Conservation (phyloP, 1,284 basidiomycete genomes). For the Tremellales sp. region DNA sequence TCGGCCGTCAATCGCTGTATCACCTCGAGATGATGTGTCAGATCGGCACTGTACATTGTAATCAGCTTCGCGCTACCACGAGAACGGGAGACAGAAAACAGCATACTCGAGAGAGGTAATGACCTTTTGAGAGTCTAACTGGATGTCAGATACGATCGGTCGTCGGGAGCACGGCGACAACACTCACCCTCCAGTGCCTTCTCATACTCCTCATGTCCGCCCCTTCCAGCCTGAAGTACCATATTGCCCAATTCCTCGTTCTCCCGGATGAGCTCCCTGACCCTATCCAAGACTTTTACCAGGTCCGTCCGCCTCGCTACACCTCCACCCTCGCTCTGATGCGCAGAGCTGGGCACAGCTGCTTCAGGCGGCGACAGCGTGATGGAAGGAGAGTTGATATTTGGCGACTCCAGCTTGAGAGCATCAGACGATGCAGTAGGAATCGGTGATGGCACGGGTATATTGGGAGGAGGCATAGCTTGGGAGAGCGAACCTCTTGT, state of each 20-base stretch:
- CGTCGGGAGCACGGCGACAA: background rate
- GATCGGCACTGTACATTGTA: constrained; percentile 27
- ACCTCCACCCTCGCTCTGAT: constrained; percentile 3
- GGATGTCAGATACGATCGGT: background rate
- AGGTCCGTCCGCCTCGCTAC: too few relatives aligned
- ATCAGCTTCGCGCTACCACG: background rate
- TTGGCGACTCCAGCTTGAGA: background rate
- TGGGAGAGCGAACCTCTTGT: too few relatives aligned
- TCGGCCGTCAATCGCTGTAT: constrained; percentile 29
- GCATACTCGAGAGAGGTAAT: constrained; percentile 43
- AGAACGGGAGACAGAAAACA: background rate
- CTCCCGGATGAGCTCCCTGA: constrained; percentile 37
- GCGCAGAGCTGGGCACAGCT: background rate
- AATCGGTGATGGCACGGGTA: background rate
- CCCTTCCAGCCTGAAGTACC: constrained; percentile 33
- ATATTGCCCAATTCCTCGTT: constrained; percentile 46
- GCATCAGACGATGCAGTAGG: background rate
- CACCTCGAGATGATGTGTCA: constrained; percentile 30
- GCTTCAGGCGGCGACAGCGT: constrained; percentile 1
- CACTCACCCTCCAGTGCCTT: constrained; percentile 34
- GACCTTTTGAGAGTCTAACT: constrained; percentile 33
- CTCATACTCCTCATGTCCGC: constrained; percentile 28
- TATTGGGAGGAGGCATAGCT: too few relatives aligned
- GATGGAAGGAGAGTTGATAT: constrained; percentile 5
- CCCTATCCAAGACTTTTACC: constrained; percentile 31